Base-by-base conservation (phyloP, 257 asterid species). In the Salvia rosmarinus region DNA sequence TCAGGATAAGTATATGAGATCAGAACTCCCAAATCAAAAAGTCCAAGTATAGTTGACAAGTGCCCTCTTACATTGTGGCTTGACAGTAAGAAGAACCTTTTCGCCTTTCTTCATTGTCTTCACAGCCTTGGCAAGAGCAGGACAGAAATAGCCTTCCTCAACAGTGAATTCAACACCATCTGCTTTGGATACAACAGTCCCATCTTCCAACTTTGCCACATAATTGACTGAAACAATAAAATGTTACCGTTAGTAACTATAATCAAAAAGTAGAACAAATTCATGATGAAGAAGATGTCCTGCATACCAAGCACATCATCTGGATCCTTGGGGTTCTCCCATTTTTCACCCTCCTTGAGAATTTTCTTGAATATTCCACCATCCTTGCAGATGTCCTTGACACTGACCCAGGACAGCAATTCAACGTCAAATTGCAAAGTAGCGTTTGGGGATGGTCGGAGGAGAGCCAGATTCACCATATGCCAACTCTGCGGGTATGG, bases 81-180 rank as follows among this genome's bases (percentile, higher is more conserved):
- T 85, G 40, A 89, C 93, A 16, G 89, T 79, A 12, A 89, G 80
- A n/a, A 78, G 85, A 49, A 80, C 93, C 77, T 85, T 82, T 67
- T 89, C 96, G 20, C 90, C 96, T 57, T 86, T 86, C 86, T 89
- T 89, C 96, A 89, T 88, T 4, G 96, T 88, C 73, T 85, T 88
- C 70, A 88, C 84, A 32, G 96, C 92, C 78, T 83, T 85, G 56
- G 89, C 76, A 42, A 88, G 71, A 21, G 90, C 96, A 73, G 96
- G 96, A 56, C 96, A 88, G 50, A 86, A 86, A 63, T 81, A 76
- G 64, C 90, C 95, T 42, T 85, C 78, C 71, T 73, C 52, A 9
- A 87, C 88, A 4, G 81, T 76, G 78, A 87, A 87, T 56, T 83
- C 88, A 54, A 78, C 73, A 30, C 80, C 79, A 34, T 85, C 87